These are phyloP conservation scores for Biancaea sappan DNA, from an alignment of 306 rosid genomes.

Conservation along the genomic window DNA sequence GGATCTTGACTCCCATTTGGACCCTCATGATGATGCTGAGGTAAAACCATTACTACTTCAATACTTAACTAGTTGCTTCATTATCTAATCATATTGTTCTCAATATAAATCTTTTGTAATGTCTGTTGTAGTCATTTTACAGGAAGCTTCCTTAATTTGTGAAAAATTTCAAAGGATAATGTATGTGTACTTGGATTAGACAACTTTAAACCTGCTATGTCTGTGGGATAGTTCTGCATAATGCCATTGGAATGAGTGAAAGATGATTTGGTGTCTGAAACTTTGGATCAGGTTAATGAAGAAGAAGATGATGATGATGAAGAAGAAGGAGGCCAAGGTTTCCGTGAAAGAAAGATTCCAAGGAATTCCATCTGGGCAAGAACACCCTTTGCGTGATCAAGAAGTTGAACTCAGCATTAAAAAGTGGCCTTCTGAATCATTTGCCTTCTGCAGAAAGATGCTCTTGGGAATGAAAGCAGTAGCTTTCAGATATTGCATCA, in stretches of 20 bases:
- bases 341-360: slow-evolving; percentile 51
- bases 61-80: not conserved
- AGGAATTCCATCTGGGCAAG: slow-evolving; percentile 50
- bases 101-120: not conserved
- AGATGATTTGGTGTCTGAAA: slow-evolving; percentile 33
- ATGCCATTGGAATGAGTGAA: slow-evolving; percentile 31
- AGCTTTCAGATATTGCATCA: slow-evolving; percentile 29
- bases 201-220: slow-evolving; percentile 24
- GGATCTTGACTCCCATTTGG: slow-evolving; percentile 48
- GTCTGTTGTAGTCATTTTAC: slow-evolving; percentile 16
- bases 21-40: slow-evolving; percentile 41
- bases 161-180: not conserved
- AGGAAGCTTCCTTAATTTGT: slow-evolving; percentile 9
- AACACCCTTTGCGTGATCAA: slow-evolving; percentile 51
- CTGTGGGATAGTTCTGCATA: slow-evolving; percentile 22
- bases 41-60: slow-evolving; percentile 34
- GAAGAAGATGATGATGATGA: slow-evolving; percentile 32
- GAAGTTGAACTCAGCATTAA: slow-evolving; percentile 36
- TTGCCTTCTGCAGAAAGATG: slow-evolving; percentile 46
- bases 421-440: slow-evolving; percentile 27
- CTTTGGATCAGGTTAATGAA: slow-evolving; percentile 53
- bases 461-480: slow-evolving; percentile 57
- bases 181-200: slow-evolving; percentile 4
- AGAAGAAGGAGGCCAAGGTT: slow-evolving; percentile 41
- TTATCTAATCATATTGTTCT: not conserved